phyloP scores from a whole-genome alignment of 257 asterid species.

The Avicennia marina region DNA sequence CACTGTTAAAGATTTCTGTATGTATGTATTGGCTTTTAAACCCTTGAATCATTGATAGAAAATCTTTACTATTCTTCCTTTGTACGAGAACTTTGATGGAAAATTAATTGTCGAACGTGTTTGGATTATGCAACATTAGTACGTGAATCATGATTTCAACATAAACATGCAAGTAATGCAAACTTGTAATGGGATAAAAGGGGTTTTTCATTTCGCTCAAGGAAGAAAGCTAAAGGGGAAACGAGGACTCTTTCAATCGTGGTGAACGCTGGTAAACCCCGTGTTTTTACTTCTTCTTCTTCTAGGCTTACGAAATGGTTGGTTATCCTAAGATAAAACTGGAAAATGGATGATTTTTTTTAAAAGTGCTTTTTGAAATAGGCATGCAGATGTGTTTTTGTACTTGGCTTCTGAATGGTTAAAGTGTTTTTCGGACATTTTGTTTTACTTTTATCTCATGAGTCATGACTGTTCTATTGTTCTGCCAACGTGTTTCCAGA shows the following conservation, averaged over 20 bases:
- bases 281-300: too few species aligned
- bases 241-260: not conserved
- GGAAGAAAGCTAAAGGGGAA: not conserved
- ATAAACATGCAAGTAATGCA: not conserved
- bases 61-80: not conserved
- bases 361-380: not conserved
- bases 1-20: not conserved
- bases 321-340: not conserved
- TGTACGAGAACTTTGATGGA: not conserved
- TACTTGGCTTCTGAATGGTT: not conserved
- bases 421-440: not conserved
- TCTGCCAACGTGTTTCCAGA: conserved; percentile 48
- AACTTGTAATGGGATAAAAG: not conserved
- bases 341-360: not conserved
- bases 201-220: too few species aligned
- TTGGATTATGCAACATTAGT: not conserved
- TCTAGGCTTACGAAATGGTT: not conserved
- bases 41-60: not conserved
- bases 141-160: not conserved
- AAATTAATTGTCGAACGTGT: not conserved
- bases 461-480: not conserved
- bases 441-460: not conserved
- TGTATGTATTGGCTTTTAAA: not conserved
- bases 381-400: not conserved
- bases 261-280: too few species aligned